Evolutionary conservation across 1,284 basidiomycete species (phyloP), one percentile per base, ranked within the genome.

Genomic region (Wolfiporia cocos): DNA sequence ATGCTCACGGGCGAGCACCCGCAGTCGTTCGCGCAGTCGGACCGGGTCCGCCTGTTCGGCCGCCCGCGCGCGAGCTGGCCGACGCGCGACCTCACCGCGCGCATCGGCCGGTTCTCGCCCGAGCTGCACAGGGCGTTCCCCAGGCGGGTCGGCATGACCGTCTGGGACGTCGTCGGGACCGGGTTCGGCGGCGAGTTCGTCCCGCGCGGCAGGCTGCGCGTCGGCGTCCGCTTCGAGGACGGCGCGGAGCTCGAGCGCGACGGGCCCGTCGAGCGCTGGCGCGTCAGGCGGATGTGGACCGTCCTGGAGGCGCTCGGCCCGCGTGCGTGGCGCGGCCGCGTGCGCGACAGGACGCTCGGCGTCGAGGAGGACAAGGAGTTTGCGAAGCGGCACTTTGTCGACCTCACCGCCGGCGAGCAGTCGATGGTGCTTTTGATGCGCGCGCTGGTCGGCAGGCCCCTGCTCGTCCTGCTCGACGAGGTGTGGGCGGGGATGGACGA

Each of bases 1-100:
- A 64, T 98, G 24, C 68, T 99, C 29, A 90, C 92, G 0, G 95
- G 95, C 19, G 92, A 95, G 55, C 95, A 98, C 62, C 94, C 95
- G 0, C 90, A 91, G 49, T 95, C 93, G 0, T 98, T 86, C 66
- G 84, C 82, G 1, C 85, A 91, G 59, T 69, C 71, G 6, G 65
- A 74, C 0, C 67, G 86, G 14, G 74, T 98, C 6, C 68, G 71
- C 3, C 76, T 93, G 34, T 90, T 94, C 49, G 78, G 75, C 31
- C 70, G 74, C 31, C 83, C 83, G 0, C 80, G 87, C n/a, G 71
- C 71, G 6, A 59, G 61, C 2, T 75, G 79, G 38, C 69, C 88
- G 14, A 80, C 91, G 7, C 55, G 67, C 4, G 61, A 68, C 47
- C 64, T 84, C 50, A 73, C 76, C 43, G 62, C 69, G 2, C 66